Percentiles rank a stretch among this genome's conserved stretches.
These are phyloP conservation scores for Hymenoscyphus fructigenus DNA, from an alignment of 2,329 filamentous ascomycete genomes.

Conservation along the genomic window DNA sequence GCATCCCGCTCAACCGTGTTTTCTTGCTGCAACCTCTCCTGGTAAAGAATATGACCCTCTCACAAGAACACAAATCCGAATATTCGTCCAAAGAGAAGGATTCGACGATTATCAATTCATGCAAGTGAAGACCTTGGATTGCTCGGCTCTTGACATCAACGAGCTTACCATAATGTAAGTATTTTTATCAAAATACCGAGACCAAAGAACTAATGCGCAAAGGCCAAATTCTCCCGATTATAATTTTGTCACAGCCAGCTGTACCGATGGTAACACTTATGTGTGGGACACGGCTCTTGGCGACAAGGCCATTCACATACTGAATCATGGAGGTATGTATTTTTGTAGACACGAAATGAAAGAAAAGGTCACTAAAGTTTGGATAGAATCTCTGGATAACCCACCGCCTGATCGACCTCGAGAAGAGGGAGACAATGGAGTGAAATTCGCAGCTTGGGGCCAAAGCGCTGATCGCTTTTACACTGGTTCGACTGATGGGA, in stretches of 20 bases:
- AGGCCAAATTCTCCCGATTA: conserved; percentile 51
- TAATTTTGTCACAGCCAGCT: conserved; percentile 59
- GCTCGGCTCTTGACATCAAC: conserved; percentile 60
- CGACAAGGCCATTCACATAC: conserved; percentile 55
- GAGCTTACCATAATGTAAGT: conserved; percentile 55
- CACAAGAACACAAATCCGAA: conserved; percentile 55
- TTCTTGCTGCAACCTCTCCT: conserved; percentile 58
- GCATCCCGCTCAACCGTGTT: conserved; percentile 55
- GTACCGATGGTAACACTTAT: conserved; percentile 61
- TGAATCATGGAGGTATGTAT: conserved; percentile 47
- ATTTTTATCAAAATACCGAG: background rate
- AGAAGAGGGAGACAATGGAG: conserved; percentile 58
- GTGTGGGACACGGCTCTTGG: conserved; percentile 59
- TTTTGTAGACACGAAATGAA: background rate
- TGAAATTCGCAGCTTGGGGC: conserved; percentile 65
- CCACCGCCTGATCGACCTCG: conserved; percentile 35
- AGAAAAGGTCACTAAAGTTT: background rate
- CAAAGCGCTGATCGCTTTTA: conserved; percentile 57
- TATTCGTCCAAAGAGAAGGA: conserved; percentile 46
- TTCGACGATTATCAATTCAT: conserved; percentile 39
- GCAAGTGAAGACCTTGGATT: conserved; percentile 57
- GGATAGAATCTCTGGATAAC: conserved; percentile 32
- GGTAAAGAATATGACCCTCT: conserved; percentile 41
- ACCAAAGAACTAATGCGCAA: conserved; percentile 27
- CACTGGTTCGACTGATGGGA: conserved; percentile 62